phyloP scores from a whole-genome alignment of 164 flowering plant genomes.

The Berberis thunbergii region DNA sequence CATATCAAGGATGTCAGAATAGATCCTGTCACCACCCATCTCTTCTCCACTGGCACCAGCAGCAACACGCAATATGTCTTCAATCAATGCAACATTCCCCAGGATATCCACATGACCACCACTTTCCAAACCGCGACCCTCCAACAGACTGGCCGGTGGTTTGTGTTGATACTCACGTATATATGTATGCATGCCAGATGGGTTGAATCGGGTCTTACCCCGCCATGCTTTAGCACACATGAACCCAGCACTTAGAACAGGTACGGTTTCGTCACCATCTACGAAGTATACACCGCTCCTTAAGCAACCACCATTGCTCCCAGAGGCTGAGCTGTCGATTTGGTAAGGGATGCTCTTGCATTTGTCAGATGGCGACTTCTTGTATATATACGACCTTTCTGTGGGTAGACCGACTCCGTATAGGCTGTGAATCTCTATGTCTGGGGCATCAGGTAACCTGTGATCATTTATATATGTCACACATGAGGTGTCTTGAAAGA shows the following conservation, averaged over 20 bases:
- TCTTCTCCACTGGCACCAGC: constrained; percentile 54
- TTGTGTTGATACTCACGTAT: constrained; percentile 61
- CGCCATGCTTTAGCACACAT: constrained; percentile 85
- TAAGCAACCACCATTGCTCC: constrained; percentile 32
- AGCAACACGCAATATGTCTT: constrained; percentile 60
- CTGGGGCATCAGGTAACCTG: constrained; percentile 71
- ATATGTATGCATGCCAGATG: constrained; percentile 49
- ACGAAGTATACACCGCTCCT: constrained; percentile 49
- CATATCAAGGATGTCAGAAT: constrained; percentile 51
- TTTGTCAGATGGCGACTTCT: constrained; percentile 30
- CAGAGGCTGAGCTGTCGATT: constrained; percentile 51
- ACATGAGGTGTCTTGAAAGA: background rate
- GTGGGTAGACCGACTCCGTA: constrained; percentile 76
- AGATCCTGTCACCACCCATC: constrained; percentile 55
- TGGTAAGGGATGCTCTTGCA: constrained; percentile 64
- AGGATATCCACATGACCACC: constrained; percentile 72
- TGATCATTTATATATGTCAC: background rate
- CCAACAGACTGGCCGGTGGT: constrained; percentile 44
- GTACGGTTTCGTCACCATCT: constrained; percentile 70
- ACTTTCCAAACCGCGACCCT: constrained; percentile 61
- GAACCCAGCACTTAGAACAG: constrained; percentile 65
- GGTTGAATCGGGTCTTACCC: constrained; percentile 62
- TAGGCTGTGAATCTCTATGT: constrained; percentile 63
- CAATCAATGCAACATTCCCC: constrained; percentile 70
- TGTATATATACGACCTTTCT: constrained; percentile 72